phyloP scores from a whole-genome alignment of 345 rosid species.

The Syzygium oleosum region DNA sequence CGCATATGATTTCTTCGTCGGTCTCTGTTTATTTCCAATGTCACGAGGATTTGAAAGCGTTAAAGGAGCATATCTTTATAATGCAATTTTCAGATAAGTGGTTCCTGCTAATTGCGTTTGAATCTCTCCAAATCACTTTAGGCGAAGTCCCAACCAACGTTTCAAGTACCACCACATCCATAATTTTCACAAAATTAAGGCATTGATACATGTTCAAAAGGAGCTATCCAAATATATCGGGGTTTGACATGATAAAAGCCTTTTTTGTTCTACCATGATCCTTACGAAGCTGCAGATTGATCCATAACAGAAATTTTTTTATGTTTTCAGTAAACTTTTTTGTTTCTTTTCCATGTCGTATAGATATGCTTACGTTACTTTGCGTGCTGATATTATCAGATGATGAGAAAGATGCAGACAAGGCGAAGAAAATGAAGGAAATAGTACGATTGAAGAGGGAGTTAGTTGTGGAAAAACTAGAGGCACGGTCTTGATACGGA shows the following conservation, averaged over 20 bases:
- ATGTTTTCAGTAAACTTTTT: neutral
- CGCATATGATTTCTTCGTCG: neutral
- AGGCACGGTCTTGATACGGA: neutral
- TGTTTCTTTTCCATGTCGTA: neutral
- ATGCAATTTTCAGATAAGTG: neutral
- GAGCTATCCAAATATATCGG: neutral
- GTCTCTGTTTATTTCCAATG: neutral
- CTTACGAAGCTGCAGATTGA: neutral
- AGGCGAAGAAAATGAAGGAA: neutral
- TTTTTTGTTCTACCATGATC: neutral
- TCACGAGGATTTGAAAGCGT: neutral
- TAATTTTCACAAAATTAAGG: neutral
- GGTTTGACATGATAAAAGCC: neutral
- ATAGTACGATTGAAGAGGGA: neutral
- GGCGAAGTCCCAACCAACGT: neutral
- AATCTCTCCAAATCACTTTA: neutral
- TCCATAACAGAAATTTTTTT: neutral
- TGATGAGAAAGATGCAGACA: neutral
- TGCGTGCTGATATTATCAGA: neutral
- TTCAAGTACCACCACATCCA: neutral
- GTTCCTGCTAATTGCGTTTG: neutral
- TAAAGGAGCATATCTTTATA: neutral
- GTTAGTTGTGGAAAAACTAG: neutral
- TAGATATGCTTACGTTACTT: neutral
- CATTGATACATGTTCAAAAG: neutral